These are phyloP conservation scores for Pterula multifida DNA, from an alignment of 1,284 basidiomycete species.

Conservation along the genomic window DNA sequence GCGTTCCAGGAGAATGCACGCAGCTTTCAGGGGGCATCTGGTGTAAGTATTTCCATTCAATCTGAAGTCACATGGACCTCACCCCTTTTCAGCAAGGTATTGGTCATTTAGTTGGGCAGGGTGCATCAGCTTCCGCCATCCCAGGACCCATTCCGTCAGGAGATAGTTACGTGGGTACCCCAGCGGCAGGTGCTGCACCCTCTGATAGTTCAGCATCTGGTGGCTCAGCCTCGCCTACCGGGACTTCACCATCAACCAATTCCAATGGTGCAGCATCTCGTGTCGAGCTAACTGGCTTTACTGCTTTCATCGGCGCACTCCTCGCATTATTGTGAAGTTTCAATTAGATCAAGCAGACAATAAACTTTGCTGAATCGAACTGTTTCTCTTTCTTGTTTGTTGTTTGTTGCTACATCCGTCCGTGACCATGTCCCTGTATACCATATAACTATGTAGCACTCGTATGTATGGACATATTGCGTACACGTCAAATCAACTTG, in stretches of 20 bases:
- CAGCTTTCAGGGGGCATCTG: constrained; percentile 18
- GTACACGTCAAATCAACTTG: too few relatives aligned
- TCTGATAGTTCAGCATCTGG: neutral
- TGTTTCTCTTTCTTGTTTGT: too few relatives aligned
- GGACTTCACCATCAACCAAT: neutral
- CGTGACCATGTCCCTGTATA: too few relatives aligned
- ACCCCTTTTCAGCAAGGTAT: constrained; percentile 21
- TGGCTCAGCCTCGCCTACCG: neutral
- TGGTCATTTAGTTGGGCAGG: constrained; percentile 27
- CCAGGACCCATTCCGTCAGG: constrained; percentile 25
- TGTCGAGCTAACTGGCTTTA: neutral
- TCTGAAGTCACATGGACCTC: too few relatives aligned
- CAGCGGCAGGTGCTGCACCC: constrained; percentile 14
- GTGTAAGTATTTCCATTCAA: constrained; percentile 15
- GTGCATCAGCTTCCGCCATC: constrained; percentile 29
- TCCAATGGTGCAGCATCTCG: neutral
- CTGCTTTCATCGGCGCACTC: constrained; percentile 8
- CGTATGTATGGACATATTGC: too few relatives aligned
- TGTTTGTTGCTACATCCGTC: too few relatives aligned
- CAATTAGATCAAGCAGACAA: too few relatives aligned
- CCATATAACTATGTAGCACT: too few relatives aligned
- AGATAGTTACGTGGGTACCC: constrained; percentile 16
- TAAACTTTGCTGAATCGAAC: too few relatives aligned
- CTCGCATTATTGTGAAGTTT: constrained; percentile 11
- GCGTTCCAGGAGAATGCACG: constrained; percentile 27